These are phyloP conservation scores for Dryas alaskensis DNA, from an alignment of 306 rosid species.

Conservation along the genomic window DNA sequence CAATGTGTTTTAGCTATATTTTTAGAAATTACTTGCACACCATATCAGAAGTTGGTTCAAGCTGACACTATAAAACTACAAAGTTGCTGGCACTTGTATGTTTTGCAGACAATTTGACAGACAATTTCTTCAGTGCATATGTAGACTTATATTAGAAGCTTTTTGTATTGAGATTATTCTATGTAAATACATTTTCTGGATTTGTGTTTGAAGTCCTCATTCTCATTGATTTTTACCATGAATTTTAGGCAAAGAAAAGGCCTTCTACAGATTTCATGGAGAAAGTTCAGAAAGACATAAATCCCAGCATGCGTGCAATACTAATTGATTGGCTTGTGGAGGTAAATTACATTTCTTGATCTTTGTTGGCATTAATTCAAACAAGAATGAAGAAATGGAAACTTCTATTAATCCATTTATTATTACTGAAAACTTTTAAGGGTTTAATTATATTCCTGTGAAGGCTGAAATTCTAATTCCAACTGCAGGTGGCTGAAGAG, in stretches of 20 bases:
- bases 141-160: no score
- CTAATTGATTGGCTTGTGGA: conserved; percentile 95
- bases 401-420: no score
- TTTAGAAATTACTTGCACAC: no score
- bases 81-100: background rate
- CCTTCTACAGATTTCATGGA: conserved; percentile 89
- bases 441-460: conserved; percentile 1
- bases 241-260: conserved; percentile 72
- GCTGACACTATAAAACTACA: background rate
- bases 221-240: conserved; percentile 6
- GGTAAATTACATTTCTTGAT: conserved; percentile 41
- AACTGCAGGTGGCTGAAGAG: conserved; percentile 90
- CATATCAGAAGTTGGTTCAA: no score
- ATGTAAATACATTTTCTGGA: no score
- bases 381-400: no score
- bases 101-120: background rate
- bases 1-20: no score
- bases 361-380: no score
- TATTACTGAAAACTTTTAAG: background rate
- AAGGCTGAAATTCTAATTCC: conserved; percentile 20
- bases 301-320: conserved; percentile 82
- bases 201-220: no score
- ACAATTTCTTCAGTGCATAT: no score
- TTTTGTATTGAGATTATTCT: no score
- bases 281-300: conserved; percentile 77